Evolutionary conservation across 495 filamentous ascomycete genomes (phyloP).

Genomic region (Pseudevernia furfuracea): DNA sequence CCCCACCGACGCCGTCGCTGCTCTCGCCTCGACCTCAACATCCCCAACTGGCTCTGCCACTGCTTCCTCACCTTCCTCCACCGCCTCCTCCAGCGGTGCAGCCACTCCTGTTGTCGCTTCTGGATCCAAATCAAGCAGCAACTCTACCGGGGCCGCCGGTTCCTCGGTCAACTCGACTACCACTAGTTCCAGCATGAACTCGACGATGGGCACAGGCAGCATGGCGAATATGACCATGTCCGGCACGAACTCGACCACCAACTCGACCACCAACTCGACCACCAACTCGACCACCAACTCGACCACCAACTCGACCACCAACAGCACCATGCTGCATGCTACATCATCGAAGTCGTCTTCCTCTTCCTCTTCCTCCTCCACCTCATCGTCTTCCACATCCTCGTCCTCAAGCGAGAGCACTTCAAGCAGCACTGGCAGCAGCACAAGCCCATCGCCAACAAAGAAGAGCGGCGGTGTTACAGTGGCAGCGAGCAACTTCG

Average conservation of each 20-base stretch:
- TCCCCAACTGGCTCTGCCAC: conserved; percentile 8
- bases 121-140: conserved; percentile 6
- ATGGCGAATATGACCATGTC: conserved; percentile 3
- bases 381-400: conserved; percentile 7
- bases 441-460: conserved; percentile 10
- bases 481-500: conserved; percentile 16
- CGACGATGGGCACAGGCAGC: neutral
- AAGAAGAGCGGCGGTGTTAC: conserved; percentile 9
- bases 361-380: conserved; percentile 6
- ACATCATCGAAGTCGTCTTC: conserved; percentile 5
- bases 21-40: conserved; percentile 9
- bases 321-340: conserved; percentile 3
- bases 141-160: conserved; percentile 11
- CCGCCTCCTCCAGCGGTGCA: conserved; percentile 6
- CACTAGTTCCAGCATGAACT: conserved; percentile 10
- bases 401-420: conserved; percentile 4
- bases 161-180: conserved; percentile 14
- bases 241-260: conserved; percentile 5
- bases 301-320: conserved; percentile 7
- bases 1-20: conserved; percentile 15
- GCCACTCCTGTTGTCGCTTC: conserved; percentile 7
- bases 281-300: conserved; percentile 4
- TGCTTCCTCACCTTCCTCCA: conserved; percentile 13
- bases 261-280: conserved; percentile 3
- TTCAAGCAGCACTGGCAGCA: conserved; percentile 13